Base-by-base conservation (phyloP, 2,329 filamentous ascomycete species). In the Amesomyces nigricolor region DNA sequence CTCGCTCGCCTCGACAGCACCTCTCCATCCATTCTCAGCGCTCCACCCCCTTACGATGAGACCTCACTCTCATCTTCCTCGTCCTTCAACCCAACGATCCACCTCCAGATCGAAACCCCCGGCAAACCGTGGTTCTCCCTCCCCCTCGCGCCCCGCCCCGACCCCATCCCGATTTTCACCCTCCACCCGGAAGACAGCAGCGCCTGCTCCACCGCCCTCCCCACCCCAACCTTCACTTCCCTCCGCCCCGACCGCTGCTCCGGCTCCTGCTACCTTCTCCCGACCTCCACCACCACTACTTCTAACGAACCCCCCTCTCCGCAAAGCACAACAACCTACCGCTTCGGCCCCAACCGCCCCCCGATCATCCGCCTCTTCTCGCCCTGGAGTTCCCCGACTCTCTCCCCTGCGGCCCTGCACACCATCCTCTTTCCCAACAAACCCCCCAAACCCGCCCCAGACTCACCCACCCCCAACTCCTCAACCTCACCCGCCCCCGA, bases 251-350 rank as follows among this genome's bases (percentile, higher is more conserved):
- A 68, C 8, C 71, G 72, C 44, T 64, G 68, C 56, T 81, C 79
- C 1, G 79, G 74, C 3, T 74, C 70, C 35, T 74, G 78, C 58
- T 72, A 73, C 58, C 74, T 82, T 47, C 66, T 78, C 4, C 67
- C 76, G 37, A 73, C 71, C 19, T 3, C 10, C 14, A 39, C 30
- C 46, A 19, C 44, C 22, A 4, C 30, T 22, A 7, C 43, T 13
- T 32, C 17, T 3, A 5, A 17, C 13, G 13, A 10, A 16, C n/a
- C 39, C 4, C 35, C 30, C 59, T 51, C 39, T 54, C 63, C 11
- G 67, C 62, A 82, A n/a, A 76, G 73, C 59, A 71, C 66, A 1
- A 85, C 81, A 0, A 75, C 72, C 3, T 85, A 85, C 67, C 77
- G 75, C 59, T 83, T 78, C 62, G 81, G 82, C 0, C 80, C 80